A percentile compares a stretch with the other conserved stretches of the same genome.
Evolutionary conservation across 2,329 filamentous ascomycete genomes (phyloP).

Genomic region (Keithomyces neogunnii): DNA sequence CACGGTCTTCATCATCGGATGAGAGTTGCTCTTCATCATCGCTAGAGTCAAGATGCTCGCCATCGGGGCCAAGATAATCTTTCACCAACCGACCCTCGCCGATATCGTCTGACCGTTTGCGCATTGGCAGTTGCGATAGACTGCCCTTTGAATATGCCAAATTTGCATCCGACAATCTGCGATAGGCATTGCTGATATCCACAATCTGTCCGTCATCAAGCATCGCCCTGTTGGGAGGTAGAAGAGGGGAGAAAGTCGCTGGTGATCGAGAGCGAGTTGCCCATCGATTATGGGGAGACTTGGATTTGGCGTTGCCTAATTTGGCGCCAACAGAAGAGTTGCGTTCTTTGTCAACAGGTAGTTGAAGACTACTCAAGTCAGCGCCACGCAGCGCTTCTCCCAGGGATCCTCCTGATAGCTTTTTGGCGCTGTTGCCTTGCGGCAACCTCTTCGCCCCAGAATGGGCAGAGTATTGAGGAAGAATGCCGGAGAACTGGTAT

Average conservation of each 20-base stretch:
- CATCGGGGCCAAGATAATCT: conserved; percentile 57
- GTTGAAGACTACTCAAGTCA: conserved; percentile 40
- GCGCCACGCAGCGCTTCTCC: conserved; percentile 45
- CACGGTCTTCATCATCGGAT: conserved; percentile 62
- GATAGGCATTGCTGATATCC: conserved; percentile 62
- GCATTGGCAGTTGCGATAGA: conserved; percentile 51
- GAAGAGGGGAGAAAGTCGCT: conserved; percentile 16
- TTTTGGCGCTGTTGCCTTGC: conserved; percentile 22
- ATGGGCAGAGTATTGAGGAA: conserved; percentile 42
- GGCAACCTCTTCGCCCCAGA: conserved; percentile 24
- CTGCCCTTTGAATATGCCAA: conserved; percentile 55
- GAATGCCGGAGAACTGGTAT: conserved; percentile 55
- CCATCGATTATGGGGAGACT: conserved; percentile 44
- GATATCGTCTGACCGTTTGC: conserved; percentile 37
- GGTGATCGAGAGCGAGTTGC: conserved; percentile 29
- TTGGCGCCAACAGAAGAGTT: conserved; percentile 30
- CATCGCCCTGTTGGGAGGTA: conserved; percentile 31
- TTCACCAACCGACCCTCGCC: conserved; percentile 54
- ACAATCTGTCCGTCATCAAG: conserved; percentile 54
- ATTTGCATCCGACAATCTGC: conserved; percentile 63
- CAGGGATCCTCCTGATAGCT: conserved; percentile 29
- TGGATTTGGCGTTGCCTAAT: conserved; percentile 34
- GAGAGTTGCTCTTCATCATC: conserved; percentile 58
- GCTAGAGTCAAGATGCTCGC: conserved; percentile 58
- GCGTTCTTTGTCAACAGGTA: conserved; percentile 37